These are phyloP conservation scores for Phytopythium cucurbitacearum DNA, from an alignment of 352 stramenopile genomes.

Conservation along the genomic window DNA sequence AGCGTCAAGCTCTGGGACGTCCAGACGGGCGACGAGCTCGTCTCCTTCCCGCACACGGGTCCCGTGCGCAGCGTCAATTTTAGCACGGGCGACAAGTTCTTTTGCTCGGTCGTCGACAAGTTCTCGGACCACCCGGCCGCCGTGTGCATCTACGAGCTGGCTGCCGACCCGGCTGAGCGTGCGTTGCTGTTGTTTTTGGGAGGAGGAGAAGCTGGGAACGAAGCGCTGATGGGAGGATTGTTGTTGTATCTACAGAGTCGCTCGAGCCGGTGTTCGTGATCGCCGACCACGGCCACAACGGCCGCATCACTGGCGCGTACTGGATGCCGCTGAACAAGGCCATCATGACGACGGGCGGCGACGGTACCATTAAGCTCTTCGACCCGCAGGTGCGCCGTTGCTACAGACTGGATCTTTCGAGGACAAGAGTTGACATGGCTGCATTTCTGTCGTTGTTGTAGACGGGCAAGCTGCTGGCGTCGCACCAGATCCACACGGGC, in stretches of 20 bases:
- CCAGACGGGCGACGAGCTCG: slow-evolving; percentile 85
- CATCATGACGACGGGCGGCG: slow-evolving; percentile 83
- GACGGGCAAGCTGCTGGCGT: slow-evolving; percentile 65
- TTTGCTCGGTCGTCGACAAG: slow-evolving; percentile 82
- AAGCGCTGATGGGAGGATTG: too few species aligned
- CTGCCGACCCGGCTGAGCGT: slow-evolving; percentile 57
- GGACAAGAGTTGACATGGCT: background rate
- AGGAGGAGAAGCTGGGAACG: background rate
- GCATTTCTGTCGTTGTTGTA: slow-evolving; percentile 2
- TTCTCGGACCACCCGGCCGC: slow-evolving; percentile 76
- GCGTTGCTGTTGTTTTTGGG: slow-evolving; percentile 11
- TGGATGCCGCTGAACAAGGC: slow-evolving; percentile 86
- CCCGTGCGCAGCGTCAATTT: slow-evolving; percentile 85
- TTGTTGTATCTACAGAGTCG: slow-evolving; percentile 23
- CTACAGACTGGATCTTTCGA: background rate
- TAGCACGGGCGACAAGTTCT: slow-evolving; percentile 79
- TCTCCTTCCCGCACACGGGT: slow-evolving; percentile 80
- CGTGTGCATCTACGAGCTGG: slow-evolving; percentile 82
- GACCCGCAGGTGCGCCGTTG: slow-evolving; percentile 36
- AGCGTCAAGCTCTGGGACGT: slow-evolving; percentile 91
- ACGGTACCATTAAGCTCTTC: slow-evolving; percentile 80
- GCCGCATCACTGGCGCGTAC: slow-evolving; percentile 76
- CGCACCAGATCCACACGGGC: slow-evolving; percentile 91
- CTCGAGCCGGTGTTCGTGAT: slow-evolving; percentile 68
- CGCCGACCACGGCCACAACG: slow-evolving; percentile 75